Evolutionary conservation across 2,329 filamentous ascomycete genomes (phyloP).

Genomic region (Fusarium napiforme): DNA sequence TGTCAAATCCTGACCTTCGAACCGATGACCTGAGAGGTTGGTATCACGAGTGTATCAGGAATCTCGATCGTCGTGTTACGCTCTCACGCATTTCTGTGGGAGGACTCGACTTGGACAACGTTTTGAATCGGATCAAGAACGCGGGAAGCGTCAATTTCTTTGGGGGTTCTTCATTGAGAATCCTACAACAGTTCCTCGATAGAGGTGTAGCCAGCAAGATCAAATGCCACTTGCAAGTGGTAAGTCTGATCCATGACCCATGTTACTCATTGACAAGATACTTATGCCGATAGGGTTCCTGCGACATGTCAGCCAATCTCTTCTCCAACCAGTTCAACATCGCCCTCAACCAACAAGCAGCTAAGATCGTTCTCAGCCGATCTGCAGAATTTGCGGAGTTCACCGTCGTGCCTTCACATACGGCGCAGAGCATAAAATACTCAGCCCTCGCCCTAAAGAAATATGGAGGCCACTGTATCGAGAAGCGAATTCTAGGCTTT

Average conservation of each 20-base stretch:
- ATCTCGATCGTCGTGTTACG: not conserved
- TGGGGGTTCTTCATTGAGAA: slow-evolving; percentile 37
- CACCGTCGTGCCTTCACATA: slow-evolving; percentile 40
- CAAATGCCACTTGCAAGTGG: slow-evolving; percentile 37
- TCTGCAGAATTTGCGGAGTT: slow-evolving; percentile 31
- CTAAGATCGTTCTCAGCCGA: slow-evolving; percentile 26
- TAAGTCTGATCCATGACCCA: not conserved
- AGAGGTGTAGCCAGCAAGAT: slow-evolving; percentile 31
- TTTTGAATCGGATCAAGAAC: slow-evolving; percentile 28
- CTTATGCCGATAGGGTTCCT: slow-evolving; percentile 32
- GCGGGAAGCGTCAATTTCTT: slow-evolving; percentile 37
- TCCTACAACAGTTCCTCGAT: slow-evolving; percentile 34
- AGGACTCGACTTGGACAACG: slow-evolving; percentile 7
- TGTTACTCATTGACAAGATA: not conserved
- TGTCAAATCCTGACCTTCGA: slow-evolving; percentile 6
- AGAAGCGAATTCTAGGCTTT: slow-evolving; percentile 38
- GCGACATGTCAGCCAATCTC: slow-evolving; percentile 35
- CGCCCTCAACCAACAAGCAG: slow-evolving; percentile 33
- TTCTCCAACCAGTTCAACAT: slow-evolving; percentile 43
- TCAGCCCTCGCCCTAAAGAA: slow-evolving; percentile 22
- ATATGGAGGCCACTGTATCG: slow-evolving; percentile 27
- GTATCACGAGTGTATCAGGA: slow-evolving; percentile 29
- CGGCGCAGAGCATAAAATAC: slow-evolving; percentile 40
- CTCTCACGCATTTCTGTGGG: slow-evolving; percentile 2
- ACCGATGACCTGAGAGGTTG: slow-evolving; percentile 21